Evolutionary conservation across 116 monocot genomes (phyloP).

Genomic region (Thalassia testudinum): DNA sequence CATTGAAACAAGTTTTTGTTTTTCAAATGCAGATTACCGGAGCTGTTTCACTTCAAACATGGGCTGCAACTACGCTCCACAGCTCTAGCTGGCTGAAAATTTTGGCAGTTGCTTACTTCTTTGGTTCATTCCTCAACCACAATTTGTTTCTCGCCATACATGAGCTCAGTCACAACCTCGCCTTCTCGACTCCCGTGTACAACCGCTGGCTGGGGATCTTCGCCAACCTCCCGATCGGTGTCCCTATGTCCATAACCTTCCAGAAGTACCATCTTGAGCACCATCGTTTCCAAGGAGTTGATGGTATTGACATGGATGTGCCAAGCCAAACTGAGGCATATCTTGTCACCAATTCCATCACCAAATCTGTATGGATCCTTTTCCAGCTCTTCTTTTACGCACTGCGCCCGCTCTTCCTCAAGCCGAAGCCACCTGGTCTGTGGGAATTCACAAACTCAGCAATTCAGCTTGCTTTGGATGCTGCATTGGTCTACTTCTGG

Average conservation of each 20-base stretch:
- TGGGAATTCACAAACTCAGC: conserved; percentile 68
- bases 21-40: conserved; percentile 37
- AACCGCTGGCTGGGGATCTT: conserved; percentile 77
- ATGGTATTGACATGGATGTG: conserved; percentile 83
- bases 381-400: conserved; percentile 88
- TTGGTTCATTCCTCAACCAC: too few relatives aligned
- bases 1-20: background rate
- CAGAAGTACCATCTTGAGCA: conserved; percentile 92
- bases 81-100: conserved; percentile 61
- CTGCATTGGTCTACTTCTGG: conserved; percentile 30
- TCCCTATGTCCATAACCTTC: conserved; percentile 87
- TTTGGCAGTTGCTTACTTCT: conserved; percentile 50
- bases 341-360: too few relatives aligned
- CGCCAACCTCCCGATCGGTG: too few relatives aligned
- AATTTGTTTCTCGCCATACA: conserved; percentile 90
- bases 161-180: conserved; percentile 87
- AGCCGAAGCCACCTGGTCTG: conserved; percentile 64
- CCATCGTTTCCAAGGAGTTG: conserved; percentile 80
- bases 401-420: too few relatives aligned
- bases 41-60: conserved; percentile 52
- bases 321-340: conserved; percentile 37
- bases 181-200: conserved; percentile 56
- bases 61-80: conserved; percentile 38
- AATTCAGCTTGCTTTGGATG: conserved; percentile 40
- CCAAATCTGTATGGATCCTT: conserved; percentile 67